Conservation (phyloP, 2,329 filamentous ascomycete genomes). For the Penicillium sp. region DNA sequence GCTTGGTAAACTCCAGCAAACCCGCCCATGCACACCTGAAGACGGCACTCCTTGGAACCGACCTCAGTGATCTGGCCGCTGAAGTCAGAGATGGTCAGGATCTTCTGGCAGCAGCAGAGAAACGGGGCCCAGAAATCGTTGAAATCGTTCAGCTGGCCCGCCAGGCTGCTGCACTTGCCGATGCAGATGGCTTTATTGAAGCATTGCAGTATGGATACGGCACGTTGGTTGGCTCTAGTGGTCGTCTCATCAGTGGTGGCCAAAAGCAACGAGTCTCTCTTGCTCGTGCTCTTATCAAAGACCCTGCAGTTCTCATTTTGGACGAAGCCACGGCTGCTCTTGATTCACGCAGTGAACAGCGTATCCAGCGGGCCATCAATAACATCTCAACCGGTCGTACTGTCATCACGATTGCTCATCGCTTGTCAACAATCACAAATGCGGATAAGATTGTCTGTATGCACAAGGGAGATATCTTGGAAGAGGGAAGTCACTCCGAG, state of each 20-base stretch:
- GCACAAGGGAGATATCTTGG: conserved; percentile 52
- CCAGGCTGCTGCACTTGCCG: conserved; percentile 54
- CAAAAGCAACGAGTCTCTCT: conserved; percentile 80
- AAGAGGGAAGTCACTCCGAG: conserved; percentile 53
- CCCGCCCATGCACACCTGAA: conserved; percentile 23
- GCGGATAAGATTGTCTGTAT: conserved; percentile 58
- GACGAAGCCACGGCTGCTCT: conserved; percentile 74
- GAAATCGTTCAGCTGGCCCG: conserved; percentile 50
- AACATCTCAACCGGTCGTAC: conserved; percentile 60
- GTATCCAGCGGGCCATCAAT: conserved; percentile 54
- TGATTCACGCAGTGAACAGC: conserved; percentile 53
- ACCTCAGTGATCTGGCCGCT: conserved; percentile 47
- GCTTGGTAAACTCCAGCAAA: conserved; percentile 40
- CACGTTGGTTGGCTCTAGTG: conserved; percentile 73
- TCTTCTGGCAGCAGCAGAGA: conserved; percentile 46
- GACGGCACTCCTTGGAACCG: conserved; percentile 46
- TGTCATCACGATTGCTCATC: conserved; percentile 68
- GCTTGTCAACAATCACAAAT: conserved; percentile 55
- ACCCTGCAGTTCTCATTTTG: conserved; percentile 69
- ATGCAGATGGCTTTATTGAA: conserved; percentile 47
- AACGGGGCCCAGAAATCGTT: conserved; percentile 44
- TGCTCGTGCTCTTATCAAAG: conserved; percentile 70
- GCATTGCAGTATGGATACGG: conserved; percentile 54
- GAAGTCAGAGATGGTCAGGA: conserved; percentile 50
- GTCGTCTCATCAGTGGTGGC: conserved; percentile 70